Conservation (phyloP, 2,329 filamentous ascomycete genomes). For the Paecilomyces sp. region DNA sequence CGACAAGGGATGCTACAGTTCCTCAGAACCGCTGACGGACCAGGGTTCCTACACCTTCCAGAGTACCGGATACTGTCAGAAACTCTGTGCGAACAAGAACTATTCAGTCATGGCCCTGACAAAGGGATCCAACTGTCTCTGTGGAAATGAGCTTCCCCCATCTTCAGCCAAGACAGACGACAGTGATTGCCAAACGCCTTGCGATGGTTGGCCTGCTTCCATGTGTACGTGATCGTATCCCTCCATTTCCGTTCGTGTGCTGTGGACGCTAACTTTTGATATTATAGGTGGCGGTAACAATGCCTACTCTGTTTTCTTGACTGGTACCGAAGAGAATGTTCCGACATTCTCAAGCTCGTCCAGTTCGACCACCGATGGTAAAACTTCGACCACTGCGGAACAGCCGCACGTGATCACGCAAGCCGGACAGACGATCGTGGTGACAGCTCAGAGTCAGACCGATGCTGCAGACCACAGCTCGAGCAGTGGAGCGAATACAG, state of each 20-base stretch:
- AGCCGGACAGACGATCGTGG: conserved; percentile 26
- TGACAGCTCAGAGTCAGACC: conserved; percentile 25
- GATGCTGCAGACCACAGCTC: conserved; percentile 13
- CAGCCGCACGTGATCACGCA: conserved; percentile 35
- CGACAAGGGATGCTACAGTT: conserved; percentile 47
- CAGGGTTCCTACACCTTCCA: conserved; percentile 47
- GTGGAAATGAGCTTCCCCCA: conserved; percentile 63
- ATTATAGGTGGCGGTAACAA: conserved; percentile 50
- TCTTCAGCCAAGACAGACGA: conserved; percentile 48
- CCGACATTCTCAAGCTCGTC: conserved; percentile 16
- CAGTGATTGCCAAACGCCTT: conserved; percentile 56
- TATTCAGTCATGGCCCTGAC: conserved; percentile 58
- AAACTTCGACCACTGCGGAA: conserved; percentile 25
- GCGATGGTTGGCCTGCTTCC: conserved; percentile 55
- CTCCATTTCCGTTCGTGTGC: background rate
- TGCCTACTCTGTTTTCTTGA: conserved; percentile 46
- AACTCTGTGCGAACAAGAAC: conserved; percentile 39
- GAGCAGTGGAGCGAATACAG: conserved; percentile 56
- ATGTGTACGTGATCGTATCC: conserved; percentile 53
- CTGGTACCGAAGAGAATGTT: conserved; percentile 38
- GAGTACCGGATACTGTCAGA: conserved; percentile 49
- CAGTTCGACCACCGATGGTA: conserved; percentile 4
- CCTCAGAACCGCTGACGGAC: conserved; percentile 39
- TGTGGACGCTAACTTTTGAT: conserved; percentile 14
- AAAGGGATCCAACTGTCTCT: conserved; percentile 60